Evolutionary conservation across 352 stramenopile species (phyloP).

Genomic region (Globisporangium paddicum): DNA sequence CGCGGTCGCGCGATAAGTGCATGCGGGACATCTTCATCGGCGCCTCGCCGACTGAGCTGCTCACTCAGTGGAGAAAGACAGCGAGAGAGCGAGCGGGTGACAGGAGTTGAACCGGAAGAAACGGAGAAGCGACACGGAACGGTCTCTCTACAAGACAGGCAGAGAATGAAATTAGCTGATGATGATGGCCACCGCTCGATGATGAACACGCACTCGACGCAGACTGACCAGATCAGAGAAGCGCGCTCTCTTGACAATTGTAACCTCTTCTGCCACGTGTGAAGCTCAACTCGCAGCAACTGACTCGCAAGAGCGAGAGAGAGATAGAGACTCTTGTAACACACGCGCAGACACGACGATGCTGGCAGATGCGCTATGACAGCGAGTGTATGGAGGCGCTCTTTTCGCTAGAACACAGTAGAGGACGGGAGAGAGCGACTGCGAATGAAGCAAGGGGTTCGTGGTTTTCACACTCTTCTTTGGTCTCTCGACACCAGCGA

Average conservation of each 20-base stretch:
- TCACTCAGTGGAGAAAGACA: too few species aligned
- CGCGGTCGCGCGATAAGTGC: conserved; percentile 43
- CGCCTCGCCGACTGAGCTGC: not conserved
- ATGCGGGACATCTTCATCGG: conserved; percentile 20
- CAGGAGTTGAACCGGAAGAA: conserved; percentile 1
- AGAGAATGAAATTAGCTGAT: not conserved
- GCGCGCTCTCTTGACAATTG: not conserved
- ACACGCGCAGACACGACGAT: conserved; percentile 3
- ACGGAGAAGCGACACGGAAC: conserved; percentile 3
- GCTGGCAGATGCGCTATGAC: not conserved
- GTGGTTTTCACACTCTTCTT: not conserved
- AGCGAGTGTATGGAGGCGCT: not conserved
- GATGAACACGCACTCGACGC: not conserved
- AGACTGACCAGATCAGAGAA: too few species aligned
- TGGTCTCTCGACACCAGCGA: not conserved
- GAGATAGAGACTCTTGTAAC: not conserved
- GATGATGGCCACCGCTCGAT: not conserved
- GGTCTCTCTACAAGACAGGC: not conserved
- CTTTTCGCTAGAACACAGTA: not conserved
- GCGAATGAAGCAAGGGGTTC: not conserved
- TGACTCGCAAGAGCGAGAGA: not conserved
- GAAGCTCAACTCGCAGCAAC: not conserved
- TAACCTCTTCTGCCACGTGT: not conserved
- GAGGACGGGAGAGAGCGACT: conserved; percentile 3
- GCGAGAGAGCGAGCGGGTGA: not conserved